Conservation (phyloP, 1,139 yeast genomes). For the Yamadazyma sp. region DNA sequence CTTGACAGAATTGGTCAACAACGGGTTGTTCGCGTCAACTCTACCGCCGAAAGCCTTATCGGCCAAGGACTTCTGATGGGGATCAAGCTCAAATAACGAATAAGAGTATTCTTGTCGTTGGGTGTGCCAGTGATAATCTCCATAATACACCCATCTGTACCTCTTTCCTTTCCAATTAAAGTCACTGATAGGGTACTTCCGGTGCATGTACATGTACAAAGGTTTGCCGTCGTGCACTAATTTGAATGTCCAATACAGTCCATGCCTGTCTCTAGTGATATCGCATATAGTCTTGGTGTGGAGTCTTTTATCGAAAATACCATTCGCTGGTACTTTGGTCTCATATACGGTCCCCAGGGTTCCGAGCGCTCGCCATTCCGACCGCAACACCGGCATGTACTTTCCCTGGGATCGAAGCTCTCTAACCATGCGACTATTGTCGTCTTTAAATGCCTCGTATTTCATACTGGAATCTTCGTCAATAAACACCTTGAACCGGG, state of each 20-base stretch:
- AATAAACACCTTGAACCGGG: neutral
- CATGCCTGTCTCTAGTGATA: neutral
- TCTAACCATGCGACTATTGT: neutral
- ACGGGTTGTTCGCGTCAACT: neutral
- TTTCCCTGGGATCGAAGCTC: conserved; percentile 5
- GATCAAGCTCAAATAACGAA: conserved; percentile 4
- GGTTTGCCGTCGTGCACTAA: neutral
- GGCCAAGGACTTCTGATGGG: conserved; percentile 3
- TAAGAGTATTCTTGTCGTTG: conserved; percentile 1
- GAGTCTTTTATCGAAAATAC: neutral
- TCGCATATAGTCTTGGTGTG: neutral
- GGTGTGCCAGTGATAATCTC: neutral
- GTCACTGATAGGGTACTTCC: conserved; percentile 6
- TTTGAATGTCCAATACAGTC: neutral
- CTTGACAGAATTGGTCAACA: neutral
- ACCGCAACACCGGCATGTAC: neutral
- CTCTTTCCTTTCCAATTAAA: conserved; percentile 5
- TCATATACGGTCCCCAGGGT: neutral
- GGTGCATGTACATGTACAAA: conserved; percentile 2
- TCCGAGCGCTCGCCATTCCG: neutral
- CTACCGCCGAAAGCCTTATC: conserved; percentile 1
- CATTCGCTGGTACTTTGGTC: neutral
- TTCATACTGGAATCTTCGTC: conserved; percentile 2
- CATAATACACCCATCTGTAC: conserved; percentile 9
- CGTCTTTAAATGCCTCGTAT: conserved; percentile 1